Conservation (phyloP, 768 basidiomycete genomes). For the Daedaleopsis sinensis region DNA sequence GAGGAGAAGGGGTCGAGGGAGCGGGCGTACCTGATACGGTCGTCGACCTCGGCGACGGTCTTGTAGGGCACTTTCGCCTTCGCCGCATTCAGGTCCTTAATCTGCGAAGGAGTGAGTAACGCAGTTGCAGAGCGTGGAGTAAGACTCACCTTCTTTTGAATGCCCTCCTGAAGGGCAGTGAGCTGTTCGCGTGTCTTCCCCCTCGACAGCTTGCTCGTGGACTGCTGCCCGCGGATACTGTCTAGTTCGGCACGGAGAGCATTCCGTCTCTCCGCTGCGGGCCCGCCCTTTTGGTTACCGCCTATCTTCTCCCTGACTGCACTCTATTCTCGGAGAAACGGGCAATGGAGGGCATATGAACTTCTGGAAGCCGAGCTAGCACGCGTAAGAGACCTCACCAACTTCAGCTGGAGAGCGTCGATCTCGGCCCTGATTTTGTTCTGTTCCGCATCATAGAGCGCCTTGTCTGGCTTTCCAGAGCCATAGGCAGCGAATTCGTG, state of each 20-base stretch:
- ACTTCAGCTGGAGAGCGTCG: slow-evolving; percentile 75
- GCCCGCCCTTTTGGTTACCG: slow-evolving; percentile 57
- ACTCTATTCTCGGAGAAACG: slow-evolving; percentile 43
- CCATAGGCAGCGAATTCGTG: slow-evolving; percentile 25
- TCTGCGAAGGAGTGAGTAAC: slow-evolving; percentile 46
- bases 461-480: slow-evolving; percentile 84
- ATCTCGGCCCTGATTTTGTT: slow-evolving; percentile 82
- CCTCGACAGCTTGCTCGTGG: slow-evolving; percentile 69
- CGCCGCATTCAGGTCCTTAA: slow-evolving; percentile 84
- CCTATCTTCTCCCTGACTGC: slow-evolving; percentile 78
- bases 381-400: slow-evolving; percentile 56
- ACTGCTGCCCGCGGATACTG: slow-evolving; percentile 75
- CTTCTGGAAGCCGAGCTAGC: slow-evolving; percentile 1
- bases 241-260: slow-evolving; percentile 83
- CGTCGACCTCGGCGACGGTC: slow-evolving; percentile 83
- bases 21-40: slow-evolving; percentile 72
- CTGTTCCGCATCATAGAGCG: slow-evolving; percentile 83
- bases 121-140: neutral
- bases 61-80: slow-evolving; percentile 81
- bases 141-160: slow-evolving; percentile 75
- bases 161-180: slow-evolving; percentile 72
- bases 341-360: slow-evolving; percentile 17
- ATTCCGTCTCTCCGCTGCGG: slow-evolving; percentile 71
- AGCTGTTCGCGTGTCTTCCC: slow-evolving; percentile 78
- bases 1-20: slow-evolving; percentile 3